Base-by-base conservation (phyloP, 345 rosid species). In the Carallia brachiata region DNA sequence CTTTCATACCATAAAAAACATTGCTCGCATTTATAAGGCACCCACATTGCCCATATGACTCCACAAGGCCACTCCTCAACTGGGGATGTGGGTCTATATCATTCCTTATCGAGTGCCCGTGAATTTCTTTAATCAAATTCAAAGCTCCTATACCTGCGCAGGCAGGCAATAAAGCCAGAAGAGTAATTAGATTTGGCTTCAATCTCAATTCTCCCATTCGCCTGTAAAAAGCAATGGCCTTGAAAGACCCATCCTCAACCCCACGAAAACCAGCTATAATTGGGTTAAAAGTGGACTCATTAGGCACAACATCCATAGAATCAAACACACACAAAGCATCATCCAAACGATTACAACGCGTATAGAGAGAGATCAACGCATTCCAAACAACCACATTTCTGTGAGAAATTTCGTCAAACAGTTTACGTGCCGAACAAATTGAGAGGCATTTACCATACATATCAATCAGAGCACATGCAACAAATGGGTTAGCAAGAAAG, bases 1-100 rank as follows among this genome's bases (percentile, higher is more conserved):
- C 82, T 18, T 37, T 27, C 84, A 86, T 58, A 10, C 64, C 53
- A 2, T 72, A 52, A 75, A 88, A 86, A 30, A 84, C 84, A 36
- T 52, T 65, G 15, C 70, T 34, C 31, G 86, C 88, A 47, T 75
- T 71, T 19, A 18, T 31, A 66, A 86, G 82, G 64, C 76, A 73
- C 58, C 90, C 88, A 9, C 87, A 84, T 52, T 81, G 32, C 57
- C 87, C 90, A n/a, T 88, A 88, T 2, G 92, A 86, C 69, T 88
- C 88, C 28, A 85, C 85, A 34, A 87, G 73, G 37, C 84, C 87
- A 73, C 79, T 87, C 58, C 83, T 79, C 81, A 84, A 63, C 12
- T 87, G 89, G 5, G 70, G 75, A 54, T 85, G 72, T 6, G 80
- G 80, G 61, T 84, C 86, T 56, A 83, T 82, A 30, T 61, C 66